phyloP scores from a whole-genome alignment of 495 filamentous ascomycete genomes.

The Diplogelasinospora grovesii region DNA sequence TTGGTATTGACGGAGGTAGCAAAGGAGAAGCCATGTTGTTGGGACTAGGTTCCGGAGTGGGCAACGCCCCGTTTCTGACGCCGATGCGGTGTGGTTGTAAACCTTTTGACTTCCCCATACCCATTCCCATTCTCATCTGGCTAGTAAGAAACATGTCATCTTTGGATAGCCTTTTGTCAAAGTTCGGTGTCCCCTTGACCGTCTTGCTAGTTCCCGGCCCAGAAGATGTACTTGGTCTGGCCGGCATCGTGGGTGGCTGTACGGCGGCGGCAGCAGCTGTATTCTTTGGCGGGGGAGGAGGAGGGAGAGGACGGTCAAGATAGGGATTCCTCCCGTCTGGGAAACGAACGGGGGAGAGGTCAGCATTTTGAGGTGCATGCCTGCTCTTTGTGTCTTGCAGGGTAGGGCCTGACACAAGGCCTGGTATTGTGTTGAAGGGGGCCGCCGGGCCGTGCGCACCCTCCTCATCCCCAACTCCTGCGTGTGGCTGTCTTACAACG shows the following conservation, averaged over 20 bases:
- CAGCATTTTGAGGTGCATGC: slow-evolving; percentile 25
- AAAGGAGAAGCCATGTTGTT: slow-evolving; percentile 15
- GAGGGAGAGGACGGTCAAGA: slow-evolving; percentile 31
- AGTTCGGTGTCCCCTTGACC: slow-evolving; percentile 16
- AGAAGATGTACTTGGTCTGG: slow-evolving; percentile 37
- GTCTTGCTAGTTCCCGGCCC: slow-evolving; percentile 17
- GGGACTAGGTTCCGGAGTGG: slow-evolving; percentile 40
- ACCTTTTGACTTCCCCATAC: slow-evolving; percentile 12
- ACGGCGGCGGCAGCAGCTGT: slow-evolving; percentile 15
- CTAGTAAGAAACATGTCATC: slow-evolving; percentile 42
- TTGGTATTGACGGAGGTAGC: slow-evolving; percentile 18
- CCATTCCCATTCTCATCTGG: slow-evolving; percentile 13
- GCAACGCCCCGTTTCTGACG: slow-evolving; percentile 25
- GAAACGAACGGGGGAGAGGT: slow-evolving; percentile 24
- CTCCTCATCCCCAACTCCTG: slow-evolving; percentile 20
- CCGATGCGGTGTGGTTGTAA: slow-evolving; percentile 16
- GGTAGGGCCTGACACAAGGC: slow-evolving; percentile 39
- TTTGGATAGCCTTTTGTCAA: slow-evolving; percentile 37
- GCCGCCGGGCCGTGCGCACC: slow-evolving; percentile 31
- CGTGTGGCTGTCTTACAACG: slow-evolving; percentile 8
- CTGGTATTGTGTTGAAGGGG: slow-evolving; percentile 32
- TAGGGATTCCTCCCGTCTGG: slow-evolving; percentile 29
- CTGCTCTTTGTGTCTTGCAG: slow-evolving; percentile 27
- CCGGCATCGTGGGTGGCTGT: slow-evolving; percentile 24
- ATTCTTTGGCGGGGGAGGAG: slow-evolving; percentile 24